These are phyloP conservation scores for Penicillium nordicum DNA, from an alignment of 2,329 filamentous ascomycete genomes.

Conservation along the genomic window DNA sequence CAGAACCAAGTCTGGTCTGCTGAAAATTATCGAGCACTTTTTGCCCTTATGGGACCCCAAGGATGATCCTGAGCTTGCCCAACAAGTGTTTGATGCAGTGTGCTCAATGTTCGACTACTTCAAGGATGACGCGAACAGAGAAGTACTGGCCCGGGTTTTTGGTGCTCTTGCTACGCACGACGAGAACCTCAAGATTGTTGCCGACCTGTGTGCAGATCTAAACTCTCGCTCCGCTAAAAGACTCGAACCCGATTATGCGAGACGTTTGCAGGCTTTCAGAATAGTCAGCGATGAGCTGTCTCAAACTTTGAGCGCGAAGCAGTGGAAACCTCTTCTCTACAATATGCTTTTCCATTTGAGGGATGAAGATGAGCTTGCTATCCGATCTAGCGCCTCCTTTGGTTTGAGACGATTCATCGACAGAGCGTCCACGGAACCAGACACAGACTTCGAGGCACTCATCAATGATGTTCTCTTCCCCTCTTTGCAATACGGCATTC, in stretches of 20 bases:
- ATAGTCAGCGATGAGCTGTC: conserved; percentile 64
- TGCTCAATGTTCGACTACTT: conserved; percentile 87
- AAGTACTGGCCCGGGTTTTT: conserved; percentile 70
- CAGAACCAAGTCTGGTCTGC: conserved; percentile 74
- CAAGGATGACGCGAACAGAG: conserved; percentile 73
- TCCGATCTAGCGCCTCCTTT: conserved; percentile 78
- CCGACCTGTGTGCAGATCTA: conserved; percentile 69
- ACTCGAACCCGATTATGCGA: conserved; percentile 84
- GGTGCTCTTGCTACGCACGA: conserved; percentile 66
- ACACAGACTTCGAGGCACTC: conserved; percentile 54
- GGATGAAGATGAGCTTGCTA: conserved; percentile 82
- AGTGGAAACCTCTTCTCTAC: conserved; percentile 85
- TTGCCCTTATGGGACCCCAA: conserved; percentile 62
- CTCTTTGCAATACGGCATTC: conserved; percentile 70
- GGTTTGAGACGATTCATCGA: conserved; percentile 75
- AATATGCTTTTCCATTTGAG: conserved; percentile 87
- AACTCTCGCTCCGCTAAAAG: conserved; percentile 72
- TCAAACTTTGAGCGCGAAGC: conserved; percentile 59
- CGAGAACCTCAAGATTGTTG: conserved; percentile 58
- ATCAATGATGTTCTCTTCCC: conserved; percentile 67
- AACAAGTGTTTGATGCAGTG: conserved; percentile 68
- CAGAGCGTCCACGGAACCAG: conserved; percentile 46
- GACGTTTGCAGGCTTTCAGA: conserved; percentile 72
- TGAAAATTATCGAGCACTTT: conserved; percentile 78
- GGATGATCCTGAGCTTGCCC: conserved; percentile 56